These are phyloP conservation scores for Talaromyces funiculosus DNA, from an alignment of 2,329 filamentous ascomycete species.

Conservation along the genomic window DNA sequence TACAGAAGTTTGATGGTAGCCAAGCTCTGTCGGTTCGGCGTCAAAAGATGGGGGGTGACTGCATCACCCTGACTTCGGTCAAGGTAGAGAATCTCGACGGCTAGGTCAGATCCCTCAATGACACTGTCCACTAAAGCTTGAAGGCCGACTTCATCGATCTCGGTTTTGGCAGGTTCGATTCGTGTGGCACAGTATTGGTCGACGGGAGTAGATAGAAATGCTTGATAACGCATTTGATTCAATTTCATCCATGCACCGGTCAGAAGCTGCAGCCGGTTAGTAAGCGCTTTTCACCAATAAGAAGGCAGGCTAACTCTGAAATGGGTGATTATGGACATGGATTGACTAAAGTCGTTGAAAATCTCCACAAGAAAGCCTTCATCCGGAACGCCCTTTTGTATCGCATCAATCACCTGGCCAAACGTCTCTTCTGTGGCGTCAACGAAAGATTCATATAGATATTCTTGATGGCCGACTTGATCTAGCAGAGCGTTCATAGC, in stretches of 20 bases:
- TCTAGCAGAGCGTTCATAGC: constrained; percentile 66
- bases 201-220: constrained; percentile 63
- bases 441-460: constrained; percentile 76
- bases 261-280: constrained; percentile 54
- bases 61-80: constrained; percentile 74
- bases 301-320: constrained; percentile 50
- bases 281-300: constrained; percentile 5
- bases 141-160: constrained; percentile 89
- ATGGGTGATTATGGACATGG: constrained; percentile 79
- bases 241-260: constrained; percentile 80
- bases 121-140: constrained; percentile 71
- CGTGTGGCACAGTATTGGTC: constrained; percentile 63
- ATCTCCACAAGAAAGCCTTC: constrained; percentile 54
- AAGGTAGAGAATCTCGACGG: constrained; percentile 83
- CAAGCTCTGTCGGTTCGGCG: constrained; percentile 37
- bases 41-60: constrained; percentile 52
- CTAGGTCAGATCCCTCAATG: constrained; percentile 70
- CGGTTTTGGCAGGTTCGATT: constrained; percentile 69
- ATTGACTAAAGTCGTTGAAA: constrained; percentile 67
- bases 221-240: constrained; percentile 62
- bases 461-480: constrained; percentile 61
- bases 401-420: constrained; percentile 54
- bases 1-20: constrained; percentile 65
- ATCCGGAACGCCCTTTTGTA: constrained; percentile 53
- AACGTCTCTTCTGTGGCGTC: constrained; percentile 68